Percentiles rank a stretch among this genome's conserved stretches.
Evolutionary conservation across 495 filamentous ascomycete species (phyloP).

Genomic region (Penicillium ochrochloron): DNA sequence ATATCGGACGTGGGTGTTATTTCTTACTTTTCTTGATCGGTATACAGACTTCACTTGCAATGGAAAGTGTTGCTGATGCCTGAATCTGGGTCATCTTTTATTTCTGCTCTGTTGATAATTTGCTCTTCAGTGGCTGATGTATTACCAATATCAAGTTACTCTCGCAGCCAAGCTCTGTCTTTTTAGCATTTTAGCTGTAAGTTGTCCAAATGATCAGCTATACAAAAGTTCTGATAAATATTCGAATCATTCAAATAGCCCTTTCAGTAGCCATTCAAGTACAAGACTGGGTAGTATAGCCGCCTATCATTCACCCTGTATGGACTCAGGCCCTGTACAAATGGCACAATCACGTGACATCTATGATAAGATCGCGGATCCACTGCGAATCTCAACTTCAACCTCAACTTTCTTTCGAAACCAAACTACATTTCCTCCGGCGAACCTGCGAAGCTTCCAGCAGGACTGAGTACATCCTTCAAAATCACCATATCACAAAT

Average conservation of each 20-base stretch:
- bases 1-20: constrained; percentile 31
- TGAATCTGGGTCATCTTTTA: background rate
- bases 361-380: background rate
- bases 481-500: background rate
- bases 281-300: background rate
- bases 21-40: constrained; percentile 30
- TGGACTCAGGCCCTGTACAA: background rate
- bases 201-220: background rate
- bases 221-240: background rate
- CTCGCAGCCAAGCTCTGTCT: constrained; percentile 1
- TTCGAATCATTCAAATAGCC: background rate
- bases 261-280: background rate
- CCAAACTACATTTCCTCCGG: background rate
- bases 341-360: background rate
- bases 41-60: constrained; percentile 35
- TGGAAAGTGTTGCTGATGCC: constrained; percentile 33
- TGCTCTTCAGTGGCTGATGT: constrained; percentile 31
- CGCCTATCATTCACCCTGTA: too few species aligned
- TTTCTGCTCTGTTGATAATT: constrained; percentile 22
- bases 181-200: background rate
- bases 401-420: background rate
- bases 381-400: background rate
- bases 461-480: background rate
- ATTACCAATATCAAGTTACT: constrained; percentile 21
- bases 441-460: background rate